A percentile compares a stretch with the other conserved stretches of the same genome.
Conservation (phyloP, 805 yeast species). For the Metschnikowia borealis region DNA sequence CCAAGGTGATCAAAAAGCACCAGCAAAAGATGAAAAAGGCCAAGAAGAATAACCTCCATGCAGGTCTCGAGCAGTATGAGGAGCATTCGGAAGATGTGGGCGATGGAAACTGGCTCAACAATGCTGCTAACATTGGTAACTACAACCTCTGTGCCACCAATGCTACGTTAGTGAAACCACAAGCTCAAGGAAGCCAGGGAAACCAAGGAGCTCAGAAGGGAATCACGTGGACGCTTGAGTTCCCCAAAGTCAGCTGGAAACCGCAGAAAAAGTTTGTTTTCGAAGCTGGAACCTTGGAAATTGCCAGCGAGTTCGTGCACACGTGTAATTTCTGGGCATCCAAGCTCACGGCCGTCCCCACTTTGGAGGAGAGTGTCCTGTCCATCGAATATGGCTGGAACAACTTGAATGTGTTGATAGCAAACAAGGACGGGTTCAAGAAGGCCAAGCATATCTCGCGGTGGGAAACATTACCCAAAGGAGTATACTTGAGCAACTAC, state of each 20-base stretch:
- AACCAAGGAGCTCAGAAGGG: slow-evolving; percentile 16
- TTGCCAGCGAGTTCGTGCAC: slow-evolving; percentile 65
- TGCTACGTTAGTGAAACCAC: slow-evolving; percentile 32
- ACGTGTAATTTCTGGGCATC: slow-evolving; percentile 92
- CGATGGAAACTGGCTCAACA: slow-evolving; percentile 68
- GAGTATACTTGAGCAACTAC: slow-evolving; percentile 37
- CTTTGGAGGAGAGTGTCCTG: slow-evolving; percentile 60
- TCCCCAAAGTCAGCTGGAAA: slow-evolving; percentile 43
- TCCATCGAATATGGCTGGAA: slow-evolving; percentile 86
- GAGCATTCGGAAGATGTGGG: slow-evolving; percentile 36
- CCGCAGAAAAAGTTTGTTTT: slow-evolving; percentile 48
- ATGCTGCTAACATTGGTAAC: slow-evolving; percentile 54
- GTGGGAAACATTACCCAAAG: slow-evolving; percentile 43
- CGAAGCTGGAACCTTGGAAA: slow-evolving; percentile 61
- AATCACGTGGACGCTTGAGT: slow-evolving; percentile 50
- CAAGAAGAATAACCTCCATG: slow-evolving; percentile 21
- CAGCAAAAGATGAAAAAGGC: slow-evolving; percentile 26
- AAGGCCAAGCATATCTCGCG: slow-evolving; percentile 32
- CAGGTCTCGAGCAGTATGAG: slow-evolving; percentile 19
- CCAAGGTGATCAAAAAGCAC: slow-evolving; percentile 39
- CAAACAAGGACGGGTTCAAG: slow-evolving; percentile 26
- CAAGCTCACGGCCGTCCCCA: slow-evolving; percentile 75
- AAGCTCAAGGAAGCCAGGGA: slow-evolving; percentile 13
- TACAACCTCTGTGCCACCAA: slow-evolving; percentile 50
- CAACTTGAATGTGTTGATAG: slow-evolving; percentile 31